Base-by-base conservation (phyloP, 495 filamentous ascomycete species). In the Usnea hakonensis region DNA sequence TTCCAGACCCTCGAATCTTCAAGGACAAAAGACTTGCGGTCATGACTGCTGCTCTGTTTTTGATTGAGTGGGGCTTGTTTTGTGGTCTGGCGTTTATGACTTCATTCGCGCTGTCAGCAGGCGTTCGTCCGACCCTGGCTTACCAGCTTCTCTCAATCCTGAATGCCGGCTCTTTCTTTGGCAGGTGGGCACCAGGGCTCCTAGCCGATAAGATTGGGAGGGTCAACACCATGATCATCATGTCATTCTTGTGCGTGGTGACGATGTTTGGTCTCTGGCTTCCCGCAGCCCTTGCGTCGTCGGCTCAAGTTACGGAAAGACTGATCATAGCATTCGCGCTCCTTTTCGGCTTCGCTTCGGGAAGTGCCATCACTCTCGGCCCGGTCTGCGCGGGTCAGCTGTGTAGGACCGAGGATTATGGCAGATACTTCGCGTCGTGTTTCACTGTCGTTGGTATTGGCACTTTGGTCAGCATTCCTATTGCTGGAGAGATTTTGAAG, bases 261-360 rank as follows among this genome's bases (percentile, higher is more conserved):
- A 84, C 84, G 9, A 82, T 87, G 40, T 76, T 92, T 19, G 87
- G 78, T 26, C 68, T 97, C 23, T 97, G 93, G 93, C 81, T 95
- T 8, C 84, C 62, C 16, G 58, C 55, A 9, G 54, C 54, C 16
- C 35, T 38, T 13, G 26, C 46, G 2, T 14, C 52, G 1, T 81
- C 83, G 5, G 75, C 80, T 1, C n/a, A n/a, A n/a, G 73, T 75
- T 28, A 85, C 80, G 37, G 70, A 83, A 32, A 74, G 83, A 0
- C 70, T 88, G 58, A 75, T 91, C 43, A 41, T 91, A 57, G 80
- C 85, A 5, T 97, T 90, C 69, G 74, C 88, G 0, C 72, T 91
- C 0, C 68, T 90, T 0, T 96, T 95, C 73, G 93, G 93, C 4
- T 93, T 96, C 69, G 85, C 85, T n/a, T 89, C 85, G 44, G 93